Conservation (phyloP, 2,329 filamentous ascomycete genomes). For the Rutstroemia sp. region DNA sequence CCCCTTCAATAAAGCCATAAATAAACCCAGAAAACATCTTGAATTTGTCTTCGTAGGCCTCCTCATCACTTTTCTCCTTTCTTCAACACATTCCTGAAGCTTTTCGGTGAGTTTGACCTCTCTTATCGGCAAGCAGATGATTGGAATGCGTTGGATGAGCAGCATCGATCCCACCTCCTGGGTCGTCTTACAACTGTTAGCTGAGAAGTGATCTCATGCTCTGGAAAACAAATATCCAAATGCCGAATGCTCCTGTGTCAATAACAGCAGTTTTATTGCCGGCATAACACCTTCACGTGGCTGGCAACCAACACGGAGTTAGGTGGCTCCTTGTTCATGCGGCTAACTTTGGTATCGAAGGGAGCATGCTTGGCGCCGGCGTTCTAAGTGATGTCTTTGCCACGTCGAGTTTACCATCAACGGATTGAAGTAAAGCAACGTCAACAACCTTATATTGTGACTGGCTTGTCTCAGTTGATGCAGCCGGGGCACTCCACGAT, state of each 20-base stretch:
- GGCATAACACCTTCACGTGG: background rate
- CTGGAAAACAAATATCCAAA: constrained; percentile 12
- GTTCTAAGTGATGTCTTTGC: constrained; percentile 31
- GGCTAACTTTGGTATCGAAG: background rate
- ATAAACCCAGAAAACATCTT: constrained; percentile 44
- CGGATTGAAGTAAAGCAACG: constrained; percentile 37
- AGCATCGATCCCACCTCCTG: constrained; percentile 31
- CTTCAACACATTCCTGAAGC: constrained; percentile 39
- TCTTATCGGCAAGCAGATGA: constrained; percentile 50
- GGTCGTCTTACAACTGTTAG: constrained; percentile 5
- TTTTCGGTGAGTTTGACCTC: constrained; percentile 35
- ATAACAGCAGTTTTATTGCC: constrained; percentile 46
- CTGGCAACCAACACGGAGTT: background rate
- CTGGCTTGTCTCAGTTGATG: background rate
- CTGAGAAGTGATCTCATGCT: background rate
- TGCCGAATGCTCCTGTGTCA: constrained; percentile 34
- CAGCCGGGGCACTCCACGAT: background rate
- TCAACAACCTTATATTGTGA: constrained; percentile 1
- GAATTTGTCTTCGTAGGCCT: constrained; percentile 38
- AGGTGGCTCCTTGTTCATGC: background rate
- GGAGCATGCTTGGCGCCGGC: background rate
- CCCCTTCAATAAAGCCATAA: constrained; percentile 39
- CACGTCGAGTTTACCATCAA: constrained; percentile 37
- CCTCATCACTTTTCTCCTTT: constrained; percentile 30
- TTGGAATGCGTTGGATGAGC: constrained; percentile 46